These are phyloP conservation scores for Fusarium zealandicum DNA, from an alignment of 2,329 filamentous ascomycete species.

Conservation along the genomic window DNA sequence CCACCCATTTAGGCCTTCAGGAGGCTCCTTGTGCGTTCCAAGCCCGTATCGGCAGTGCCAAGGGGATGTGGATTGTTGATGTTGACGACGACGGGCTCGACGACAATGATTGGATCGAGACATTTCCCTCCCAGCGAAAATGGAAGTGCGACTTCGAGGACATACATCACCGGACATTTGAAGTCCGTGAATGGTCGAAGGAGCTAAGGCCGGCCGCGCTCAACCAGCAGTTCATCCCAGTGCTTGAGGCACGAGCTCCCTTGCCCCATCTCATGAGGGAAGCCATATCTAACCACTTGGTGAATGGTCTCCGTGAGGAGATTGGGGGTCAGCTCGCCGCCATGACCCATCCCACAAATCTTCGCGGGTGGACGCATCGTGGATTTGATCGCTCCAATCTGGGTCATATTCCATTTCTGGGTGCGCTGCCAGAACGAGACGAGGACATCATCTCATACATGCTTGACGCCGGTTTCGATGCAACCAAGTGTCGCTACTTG, in stretches of 20 bases:
- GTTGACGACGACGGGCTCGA: constrained; percentile 50
- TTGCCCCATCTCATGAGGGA: constrained; percentile 53
- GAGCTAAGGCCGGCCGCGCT: constrained; percentile 57
- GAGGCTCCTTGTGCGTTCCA: constrained; percentile 72
- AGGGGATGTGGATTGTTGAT: constrained; percentile 77
- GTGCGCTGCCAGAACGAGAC: constrained; percentile 56
- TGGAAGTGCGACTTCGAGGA: constrained; percentile 63
- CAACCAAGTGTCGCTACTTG: constrained; percentile 56
- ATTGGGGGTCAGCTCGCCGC: constrained; percentile 60
- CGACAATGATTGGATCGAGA: constrained; percentile 68
- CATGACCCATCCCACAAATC: constrained; percentile 56
- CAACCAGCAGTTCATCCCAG: constrained; percentile 73
- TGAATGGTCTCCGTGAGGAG: constrained; percentile 57
- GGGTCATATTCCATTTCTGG: constrained; percentile 53
- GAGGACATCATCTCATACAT: constrained; percentile 63
- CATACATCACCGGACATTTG: constrained; percentile 66
- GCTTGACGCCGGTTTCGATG: constrained; percentile 67
- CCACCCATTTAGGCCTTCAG: constrained; percentile 56
- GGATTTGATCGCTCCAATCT: constrained; percentile 50
- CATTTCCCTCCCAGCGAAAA: constrained; percentile 72
- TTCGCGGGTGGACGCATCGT: constrained; percentile 63
- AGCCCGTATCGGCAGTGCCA: constrained; percentile 74
- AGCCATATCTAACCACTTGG: constrained; percentile 58
- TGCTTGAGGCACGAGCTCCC: constrained; percentile 67
- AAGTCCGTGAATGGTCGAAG: constrained; percentile 58